These are phyloP conservation scores for Arachnomyces sp. DNA, from an alignment of 2,329 filamentous ascomycete species.

Conservation along the genomic window DNA sequence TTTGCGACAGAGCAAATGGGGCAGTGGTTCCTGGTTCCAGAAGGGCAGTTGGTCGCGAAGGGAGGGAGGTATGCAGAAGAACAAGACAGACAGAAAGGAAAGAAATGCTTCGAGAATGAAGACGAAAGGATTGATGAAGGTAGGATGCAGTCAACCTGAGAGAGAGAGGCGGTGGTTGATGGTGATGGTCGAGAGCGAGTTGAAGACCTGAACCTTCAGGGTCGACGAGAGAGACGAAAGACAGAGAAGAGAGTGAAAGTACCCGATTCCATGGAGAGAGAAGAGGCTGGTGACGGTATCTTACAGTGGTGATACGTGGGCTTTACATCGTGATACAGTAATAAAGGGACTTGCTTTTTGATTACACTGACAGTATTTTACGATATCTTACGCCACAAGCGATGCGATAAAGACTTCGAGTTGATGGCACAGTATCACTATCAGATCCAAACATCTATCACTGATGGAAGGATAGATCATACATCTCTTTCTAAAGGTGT, in stretches of 20 bases:
- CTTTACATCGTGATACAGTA: too few relatives aligned
- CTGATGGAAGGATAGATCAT: too few relatives aligned
- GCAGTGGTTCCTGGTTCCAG: neutral
- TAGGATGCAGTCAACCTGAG: neutral
- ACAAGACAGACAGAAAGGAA: neutral
- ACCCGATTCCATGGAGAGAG: neutral
- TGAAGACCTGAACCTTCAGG: neutral
- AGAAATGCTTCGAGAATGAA: neutral
- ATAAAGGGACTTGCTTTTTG: too few relatives aligned
- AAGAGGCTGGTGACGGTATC: constrained; percentile 1
- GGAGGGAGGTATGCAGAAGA: neutral
- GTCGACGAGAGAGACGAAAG: constrained; percentile 6
- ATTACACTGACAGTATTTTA: too few relatives aligned
- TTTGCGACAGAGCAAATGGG: too few relatives aligned
- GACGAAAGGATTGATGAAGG: neutral
- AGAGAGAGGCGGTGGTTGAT: neutral
- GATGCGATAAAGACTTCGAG: too few relatives aligned
- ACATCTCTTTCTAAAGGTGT: too few relatives aligned
- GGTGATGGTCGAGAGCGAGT: neutral
- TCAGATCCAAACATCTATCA: too few relatives aligned
- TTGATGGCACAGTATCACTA: too few relatives aligned
- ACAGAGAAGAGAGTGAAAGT: constrained; percentile 4
- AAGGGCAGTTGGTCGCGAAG: constrained; percentile 1
- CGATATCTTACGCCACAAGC: too few relatives aligned
- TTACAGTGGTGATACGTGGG: too few relatives aligned